Base-by-base conservation (phyloP, 306 rosid genomes). In the Prunus salicina region DNA sequence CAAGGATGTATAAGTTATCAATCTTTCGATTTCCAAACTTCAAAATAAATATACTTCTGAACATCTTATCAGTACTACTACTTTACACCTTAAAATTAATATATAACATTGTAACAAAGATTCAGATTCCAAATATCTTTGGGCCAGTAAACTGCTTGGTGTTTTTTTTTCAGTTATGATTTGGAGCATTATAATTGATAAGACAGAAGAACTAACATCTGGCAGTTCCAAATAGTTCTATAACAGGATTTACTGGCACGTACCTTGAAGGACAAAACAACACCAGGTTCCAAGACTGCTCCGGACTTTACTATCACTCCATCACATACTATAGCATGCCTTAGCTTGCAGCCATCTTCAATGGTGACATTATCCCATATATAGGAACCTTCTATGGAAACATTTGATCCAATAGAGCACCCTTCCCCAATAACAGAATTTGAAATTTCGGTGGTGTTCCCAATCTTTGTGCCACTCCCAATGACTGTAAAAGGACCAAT, bases 261-360 rank as follows among this genome's bases (percentile, higher is more conserved):
- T 78, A 96, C 99, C 97, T 91, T 96, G 84, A 96, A 93, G 67
- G 97, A 96, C 88, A 96, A 84, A 69, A 91, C 81, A 72, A 84
- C 92, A 69, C 99, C 99, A 51, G 99, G 97, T 87, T 89, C 91
- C 83, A 92, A 76, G 71, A 85, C 82, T 78, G 97, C 90, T 82
- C 97, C 93, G 11, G 90, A 86, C 76, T 87, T 96, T 75, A 91
- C 51, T 60, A 79, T 76, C 82, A 89, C 99, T 85, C 98, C 98
- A 81, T 91, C 90, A 88, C 99, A 96, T 25, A 89, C 93, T 64
- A 96, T 88, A 74, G 94, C 93, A 88, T 92, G 90, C 76, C 81
- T 86, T 75, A 96, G 89, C 73, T 87, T 83, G 76, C 99, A 96
- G 66, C 90, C 96, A 91, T 96, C 97, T 89, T 93, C 97, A 80